Percentiles rank a stretch among this genome's conserved stretches.
phyloP scores from a whole-genome alignment of 2,329 filamentous ascomycete genomes.

The Pseudomassariella vexata region DNA sequence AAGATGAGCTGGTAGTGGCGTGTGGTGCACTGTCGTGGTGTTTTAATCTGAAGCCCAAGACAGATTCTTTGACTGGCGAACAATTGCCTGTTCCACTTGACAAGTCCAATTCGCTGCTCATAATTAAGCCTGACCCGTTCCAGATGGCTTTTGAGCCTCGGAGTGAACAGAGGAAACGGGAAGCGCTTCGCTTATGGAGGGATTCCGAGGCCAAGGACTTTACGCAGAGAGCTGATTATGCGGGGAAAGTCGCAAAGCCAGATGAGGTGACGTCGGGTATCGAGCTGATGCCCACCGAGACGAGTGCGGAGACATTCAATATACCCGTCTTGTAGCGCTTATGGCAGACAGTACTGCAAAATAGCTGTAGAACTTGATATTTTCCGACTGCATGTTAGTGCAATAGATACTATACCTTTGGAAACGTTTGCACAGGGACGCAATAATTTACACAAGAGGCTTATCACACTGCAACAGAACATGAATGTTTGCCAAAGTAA shows the following conservation, averaged over 20 bases:
- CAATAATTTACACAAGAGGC: no score
- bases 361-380: no score
- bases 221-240: conserved; percentile 20
- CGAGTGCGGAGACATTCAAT: no score
- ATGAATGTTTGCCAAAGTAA: no score
- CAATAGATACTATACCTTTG: no score
- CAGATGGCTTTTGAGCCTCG: conserved; percentile 48
- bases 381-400: no score
- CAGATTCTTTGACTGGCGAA: conserved; percentile 31
- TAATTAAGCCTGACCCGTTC: conserved; percentile 51
- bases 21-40: conserved; percentile 42
- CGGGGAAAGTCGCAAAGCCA: conserved; percentile 6
- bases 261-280: no score
- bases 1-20: conserved; percentile 42
- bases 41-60: conserved; percentile 36
- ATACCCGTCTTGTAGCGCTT: no score
- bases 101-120: conserved; percentile 50
- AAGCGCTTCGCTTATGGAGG: conserved; percentile 31
- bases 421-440: no score
- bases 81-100: conserved; percentile 36
- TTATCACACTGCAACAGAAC: no score
- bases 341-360: no score
- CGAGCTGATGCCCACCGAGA: no score
- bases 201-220: conserved; percentile 23
- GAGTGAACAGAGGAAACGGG: conserved; percentile 30